A percentile compares a stretch with the other conserved stretches of the same genome.
phyloP scores from a whole-genome alignment of 202 grass and related monocot genomes.

The Carex arenaria region DNA sequence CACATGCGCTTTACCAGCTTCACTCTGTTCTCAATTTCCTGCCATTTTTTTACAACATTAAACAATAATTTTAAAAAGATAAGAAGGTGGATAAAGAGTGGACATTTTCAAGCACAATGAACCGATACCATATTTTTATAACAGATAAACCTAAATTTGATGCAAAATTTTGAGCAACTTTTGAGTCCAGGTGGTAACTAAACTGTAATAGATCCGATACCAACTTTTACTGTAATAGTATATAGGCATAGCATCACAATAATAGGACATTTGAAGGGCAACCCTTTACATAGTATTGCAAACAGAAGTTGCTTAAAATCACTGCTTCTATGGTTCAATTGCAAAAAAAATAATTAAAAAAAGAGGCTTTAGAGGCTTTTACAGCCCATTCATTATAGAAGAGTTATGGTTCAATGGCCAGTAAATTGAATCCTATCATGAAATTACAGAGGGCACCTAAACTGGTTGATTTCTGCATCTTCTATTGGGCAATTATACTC shows the following conservation, averaged over 20 bases:
- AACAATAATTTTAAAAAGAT: neutral
- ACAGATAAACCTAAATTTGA: neutral
- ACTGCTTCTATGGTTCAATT: neutral
- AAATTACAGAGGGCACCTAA: neutral
- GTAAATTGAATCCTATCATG: neutral
- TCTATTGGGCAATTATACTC: neutral
- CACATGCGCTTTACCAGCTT: constrained; percentile 82
- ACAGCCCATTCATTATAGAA: too few species aligned
- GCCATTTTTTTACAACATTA: neutral
- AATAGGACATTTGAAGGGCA: neutral
- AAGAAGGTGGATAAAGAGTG: neutral
- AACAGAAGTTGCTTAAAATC: neutral
- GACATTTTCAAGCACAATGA: neutral
- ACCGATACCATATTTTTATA: neutral
- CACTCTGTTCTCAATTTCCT: constrained; percentile 93
- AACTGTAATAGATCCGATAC: neutral
- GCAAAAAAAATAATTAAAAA: neutral
- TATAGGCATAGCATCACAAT: neutral
- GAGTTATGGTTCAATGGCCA: neutral
- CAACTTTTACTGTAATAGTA: neutral
- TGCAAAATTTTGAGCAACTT: neutral
- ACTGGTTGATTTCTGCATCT: neutral
- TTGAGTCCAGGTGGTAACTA: neutral
- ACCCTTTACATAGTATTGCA: neutral
- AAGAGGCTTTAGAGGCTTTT: too few species aligned